These are phyloP conservation scores for Chlamydomonas urium DNA, from an alignment of 139 green algal species.

Conservation along the genomic window DNA sequence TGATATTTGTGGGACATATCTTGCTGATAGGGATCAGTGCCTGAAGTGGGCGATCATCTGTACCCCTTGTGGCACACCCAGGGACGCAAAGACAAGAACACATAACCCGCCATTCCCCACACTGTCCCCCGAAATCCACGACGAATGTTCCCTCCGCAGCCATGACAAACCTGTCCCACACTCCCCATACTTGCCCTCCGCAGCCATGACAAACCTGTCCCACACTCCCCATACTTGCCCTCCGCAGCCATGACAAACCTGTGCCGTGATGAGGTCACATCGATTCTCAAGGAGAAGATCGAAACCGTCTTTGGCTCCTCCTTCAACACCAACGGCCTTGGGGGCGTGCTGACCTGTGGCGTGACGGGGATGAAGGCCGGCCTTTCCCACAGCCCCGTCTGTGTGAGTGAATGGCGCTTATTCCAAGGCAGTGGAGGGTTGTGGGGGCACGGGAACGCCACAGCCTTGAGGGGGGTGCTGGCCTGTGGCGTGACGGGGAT, in stretches of 20 bases:
- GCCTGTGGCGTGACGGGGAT: no score
- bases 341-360: slow-evolving; percentile 78
- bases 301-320: slow-evolving; percentile 67
- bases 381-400: slow-evolving; percentile 47
- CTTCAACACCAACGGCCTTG: slow-evolving; percentile 82
- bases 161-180: slow-evolving; percentile 39
- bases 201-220: slow-evolving; percentile 40
- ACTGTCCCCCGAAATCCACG: no score
- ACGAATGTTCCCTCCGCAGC: background rate
- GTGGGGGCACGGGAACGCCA: no score
- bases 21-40: no score
- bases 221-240: background rate
- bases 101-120: no score
- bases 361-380: slow-evolving; percentile 68
- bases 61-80: no score
- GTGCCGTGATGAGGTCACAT: slow-evolving; percentile 84
- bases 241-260: slow-evolving; percentile 72
- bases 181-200: background rate
- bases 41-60: no score
- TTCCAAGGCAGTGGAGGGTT: no score
- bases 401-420: slow-evolving; percentile 10
- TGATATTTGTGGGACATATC: no score
- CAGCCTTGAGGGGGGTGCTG: no score
- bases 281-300: slow-evolving; percentile 71
- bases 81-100: no score